A percentile compares a stretch with the other conserved stretches of the same genome.
phyloP scores from a whole-genome alignment of 768 basidiomycete species.

The Wakefieldia striispora region DNA sequence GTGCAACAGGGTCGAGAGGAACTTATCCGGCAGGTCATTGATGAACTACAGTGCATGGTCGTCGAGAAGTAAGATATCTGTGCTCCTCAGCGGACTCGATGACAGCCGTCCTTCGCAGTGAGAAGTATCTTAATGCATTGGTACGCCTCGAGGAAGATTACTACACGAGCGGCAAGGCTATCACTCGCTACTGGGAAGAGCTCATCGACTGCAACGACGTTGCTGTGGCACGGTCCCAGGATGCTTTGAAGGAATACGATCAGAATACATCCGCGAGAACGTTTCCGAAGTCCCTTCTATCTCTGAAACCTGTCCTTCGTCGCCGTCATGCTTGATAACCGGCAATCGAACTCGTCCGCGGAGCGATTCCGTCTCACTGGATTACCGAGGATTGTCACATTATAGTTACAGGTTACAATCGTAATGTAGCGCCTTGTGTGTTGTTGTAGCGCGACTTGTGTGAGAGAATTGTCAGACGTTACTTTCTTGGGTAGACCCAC shows the following conservation, averaged over 20 bases:
- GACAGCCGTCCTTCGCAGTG: constrained; percentile 33
- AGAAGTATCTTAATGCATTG: constrained; percentile 49
- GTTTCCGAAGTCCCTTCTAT: constrained; percentile 48
- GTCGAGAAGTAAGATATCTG: constrained; percentile 21
- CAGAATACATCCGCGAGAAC: constrained; percentile 47
- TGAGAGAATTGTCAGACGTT: not conserved
- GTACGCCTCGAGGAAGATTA: constrained; percentile 58
- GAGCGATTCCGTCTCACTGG: not conserved
- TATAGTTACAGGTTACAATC: no score
- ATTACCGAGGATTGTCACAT: no score
- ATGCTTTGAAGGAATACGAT: constrained; percentile 47
- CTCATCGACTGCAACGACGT: constrained; percentile 40
- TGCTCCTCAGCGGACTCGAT: not conserved
- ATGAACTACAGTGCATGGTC: constrained; percentile 44
- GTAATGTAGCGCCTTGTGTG: not conserved
- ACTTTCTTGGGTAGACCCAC: no score
- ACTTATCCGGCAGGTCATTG: constrained; percentile 46
- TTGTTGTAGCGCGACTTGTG: not conserved
- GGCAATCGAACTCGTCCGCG: not conserved
- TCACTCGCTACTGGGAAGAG: constrained; percentile 42
- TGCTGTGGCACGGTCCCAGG: constrained; percentile 34
- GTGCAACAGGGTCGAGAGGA: constrained; percentile 43
- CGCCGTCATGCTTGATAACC: constrained; percentile 1
- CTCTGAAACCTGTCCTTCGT: constrained; percentile 18
- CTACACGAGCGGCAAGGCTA: constrained; percentile 38